A percentile compares a stretch with the other conserved stretches of the same genome.
These are phyloP conservation scores for Ophiocordyceps camponoti-floridani DNA, from an alignment of 2,329 filamentous ascomycete species.

Conservation along the genomic window DNA sequence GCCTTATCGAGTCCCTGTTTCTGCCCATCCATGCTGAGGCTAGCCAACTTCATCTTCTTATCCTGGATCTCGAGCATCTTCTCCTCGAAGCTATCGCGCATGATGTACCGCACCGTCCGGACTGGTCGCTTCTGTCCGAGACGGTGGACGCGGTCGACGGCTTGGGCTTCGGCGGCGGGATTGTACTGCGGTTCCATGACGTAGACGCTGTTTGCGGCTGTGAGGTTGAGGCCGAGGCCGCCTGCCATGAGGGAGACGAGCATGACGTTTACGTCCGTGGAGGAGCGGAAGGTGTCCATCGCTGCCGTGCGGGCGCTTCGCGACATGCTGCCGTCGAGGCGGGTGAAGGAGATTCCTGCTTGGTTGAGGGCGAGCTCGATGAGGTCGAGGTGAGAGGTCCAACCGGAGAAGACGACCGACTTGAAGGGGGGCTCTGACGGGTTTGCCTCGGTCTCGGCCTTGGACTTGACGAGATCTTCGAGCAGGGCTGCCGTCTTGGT, in stretches of 20 bases:
- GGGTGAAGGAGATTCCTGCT: constrained; percentile 48
- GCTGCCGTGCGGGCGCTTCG: constrained; percentile 56
- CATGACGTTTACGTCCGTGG: constrained; percentile 57
- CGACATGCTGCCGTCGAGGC: constrained; percentile 84
- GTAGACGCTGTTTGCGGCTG: constrained; percentile 70
- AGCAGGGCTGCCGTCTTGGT: constrained; percentile 80
- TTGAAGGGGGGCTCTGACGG: constrained; percentile 62
- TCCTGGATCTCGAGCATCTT: constrained; percentile 80
- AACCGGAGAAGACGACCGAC: constrained; percentile 88
- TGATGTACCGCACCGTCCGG: constrained; percentile 74
- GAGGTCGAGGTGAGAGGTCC: constrained; percentile 86
- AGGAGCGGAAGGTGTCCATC: constrained; percentile 60
- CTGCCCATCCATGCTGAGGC: constrained; percentile 60
- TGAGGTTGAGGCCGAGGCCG: constrained; percentile 81
- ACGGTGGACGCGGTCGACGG: constrained; percentile 81
- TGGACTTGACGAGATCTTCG: constrained; percentile 49
- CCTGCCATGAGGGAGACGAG: constrained; percentile 86
- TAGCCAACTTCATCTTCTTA: constrained; percentile 84
- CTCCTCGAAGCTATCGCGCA: constrained; percentile 81
- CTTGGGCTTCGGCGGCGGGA: constrained; percentile 84
- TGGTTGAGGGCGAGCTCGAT: constrained; percentile 66
- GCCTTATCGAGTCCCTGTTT: constrained; percentile 33
- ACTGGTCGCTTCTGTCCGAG: constrained; percentile 82
- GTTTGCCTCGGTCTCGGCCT: constrained; percentile 40
- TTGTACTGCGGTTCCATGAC: constrained; percentile 99